phyloP scores from a whole-genome alignment of 306 rosid species.

The Cucumis cinereus region DNA sequence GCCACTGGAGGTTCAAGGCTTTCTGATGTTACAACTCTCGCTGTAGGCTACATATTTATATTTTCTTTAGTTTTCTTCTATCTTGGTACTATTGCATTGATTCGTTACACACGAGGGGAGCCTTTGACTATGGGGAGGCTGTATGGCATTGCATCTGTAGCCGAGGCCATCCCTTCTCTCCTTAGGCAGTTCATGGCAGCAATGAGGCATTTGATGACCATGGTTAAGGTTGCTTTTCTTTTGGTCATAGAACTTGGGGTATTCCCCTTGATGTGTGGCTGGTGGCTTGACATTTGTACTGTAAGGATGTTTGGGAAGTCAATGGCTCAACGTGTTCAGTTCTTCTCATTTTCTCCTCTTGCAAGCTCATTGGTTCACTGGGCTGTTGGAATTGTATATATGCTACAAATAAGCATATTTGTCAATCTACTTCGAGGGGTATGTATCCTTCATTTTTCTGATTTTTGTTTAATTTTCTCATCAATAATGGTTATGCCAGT shows the following conservation, averaged over 20 bases:
- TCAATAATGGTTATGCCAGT: neutral
- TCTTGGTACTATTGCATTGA: constrained; percentile 66
- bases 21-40: constrained; percentile 91
- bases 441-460: constrained; percentile 8
- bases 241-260: constrained; percentile 97
- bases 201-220: constrained; percentile 97
- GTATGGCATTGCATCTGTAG: constrained; percentile 82
- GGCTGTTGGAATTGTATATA: constrained; percentile 96
- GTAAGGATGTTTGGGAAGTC: constrained; percentile 95
- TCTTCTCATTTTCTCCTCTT: constrained; percentile 85
- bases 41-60: constrained; percentile 76
- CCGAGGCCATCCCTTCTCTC: constrained; percentile 90
- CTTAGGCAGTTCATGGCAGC: constrained; percentile 96
- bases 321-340: constrained; percentile 91
- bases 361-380: constrained; percentile 97
- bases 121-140: constrained; percentile 78
- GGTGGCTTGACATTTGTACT: constrained; percentile 99
- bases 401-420: constrained; percentile 96
- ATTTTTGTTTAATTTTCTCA: neutral
- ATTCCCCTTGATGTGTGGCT: constrained; percentile 98
- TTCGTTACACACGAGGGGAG: constrained; percentile 86
- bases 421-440: constrained; percentile 99
- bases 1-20: constrained; percentile 62
- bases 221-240: constrained; percentile 99
- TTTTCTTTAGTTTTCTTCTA: constrained; percentile 67